Percentiles rank a stretch among this genome's conserved stretches.
Conservation (phyloP, 768 basidiomycete species). For the Podaxis sp. region DNA sequence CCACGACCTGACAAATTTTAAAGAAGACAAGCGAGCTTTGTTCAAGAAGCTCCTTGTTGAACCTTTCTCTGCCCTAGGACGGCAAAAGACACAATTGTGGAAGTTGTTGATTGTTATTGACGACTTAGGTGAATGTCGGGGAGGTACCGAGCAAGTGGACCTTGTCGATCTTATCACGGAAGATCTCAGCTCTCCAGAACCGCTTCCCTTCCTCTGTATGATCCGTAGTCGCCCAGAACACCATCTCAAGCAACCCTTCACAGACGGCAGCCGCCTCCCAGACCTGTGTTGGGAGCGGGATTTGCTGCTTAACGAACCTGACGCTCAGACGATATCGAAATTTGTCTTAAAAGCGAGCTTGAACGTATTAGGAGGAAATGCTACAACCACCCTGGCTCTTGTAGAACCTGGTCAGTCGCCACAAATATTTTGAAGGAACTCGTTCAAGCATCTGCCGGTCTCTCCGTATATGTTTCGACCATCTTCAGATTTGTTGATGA, state of each 20-base stretch:
- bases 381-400: background rate
- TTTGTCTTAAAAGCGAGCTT: background rate
- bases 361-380: background rate
- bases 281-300: background rate
- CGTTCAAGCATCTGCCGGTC: slow-evolving; percentile 11
- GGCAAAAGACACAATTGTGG: too few species aligned
- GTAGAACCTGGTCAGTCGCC: background rate
- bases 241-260: background rate
- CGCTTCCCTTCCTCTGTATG: slow-evolving; percentile 10
- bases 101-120: background rate
- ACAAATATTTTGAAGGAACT: slow-evolving; percentile 2
- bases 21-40: background rate
- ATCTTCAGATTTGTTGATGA: slow-evolving; percentile 18
- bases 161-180: slow-evolving; percentile 6
- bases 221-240: slow-evolving; percentile 16
- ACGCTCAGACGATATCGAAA: background rate
- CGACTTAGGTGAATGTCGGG: background rate
- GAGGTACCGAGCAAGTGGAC: background rate
- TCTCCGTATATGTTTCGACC: slow-evolving; percentile 17
- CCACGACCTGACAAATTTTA: background rate
- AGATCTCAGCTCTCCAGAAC: background rate
- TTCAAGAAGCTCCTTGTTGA: background rate
- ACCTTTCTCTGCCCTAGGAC: background rate
- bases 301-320: background rate
- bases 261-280: background rate